phyloP scores from a whole-genome alignment of 2,329 filamentous ascomycete species.

The Hyphodiscus sp. region DNA sequence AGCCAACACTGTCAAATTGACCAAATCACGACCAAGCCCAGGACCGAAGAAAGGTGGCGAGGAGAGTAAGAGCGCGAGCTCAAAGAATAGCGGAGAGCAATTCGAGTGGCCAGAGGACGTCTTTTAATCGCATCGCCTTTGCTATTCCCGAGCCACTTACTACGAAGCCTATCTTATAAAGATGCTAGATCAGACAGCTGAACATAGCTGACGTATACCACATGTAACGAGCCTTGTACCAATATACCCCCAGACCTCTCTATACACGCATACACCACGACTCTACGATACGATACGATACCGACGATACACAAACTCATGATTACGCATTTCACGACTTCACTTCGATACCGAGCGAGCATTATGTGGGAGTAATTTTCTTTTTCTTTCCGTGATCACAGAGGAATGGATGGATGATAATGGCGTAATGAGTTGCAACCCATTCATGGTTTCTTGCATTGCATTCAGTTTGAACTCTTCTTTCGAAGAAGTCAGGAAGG shows the following conservation, averaged over 20 bases:
- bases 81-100: constrained; percentile 15
- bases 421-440: neutral
- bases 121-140: constrained; percentile 27
- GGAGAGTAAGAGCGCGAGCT: neutral
- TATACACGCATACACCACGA: neutral
- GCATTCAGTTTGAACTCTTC: neutral
- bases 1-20: neutral
- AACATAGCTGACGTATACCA: neutral
- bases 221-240: neutral
- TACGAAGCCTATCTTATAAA: neutral
- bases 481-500: too few species aligned
- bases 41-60: neutral
- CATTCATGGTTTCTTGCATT: neutral
- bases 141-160: neutral
- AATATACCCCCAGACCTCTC: neutral
- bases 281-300: neutral
- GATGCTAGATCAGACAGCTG: neutral
- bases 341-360: neutral
- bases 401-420: neutral
- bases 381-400: neutral
- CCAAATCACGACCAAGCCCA: neutral
- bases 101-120: constrained; percentile 39
- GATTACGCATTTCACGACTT: neutral
- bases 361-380: neutral
- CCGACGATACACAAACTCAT: neutral